Conservation (phyloP, 192 early-diverging fungal species). For the Entomortierella lignicola region DNA sequence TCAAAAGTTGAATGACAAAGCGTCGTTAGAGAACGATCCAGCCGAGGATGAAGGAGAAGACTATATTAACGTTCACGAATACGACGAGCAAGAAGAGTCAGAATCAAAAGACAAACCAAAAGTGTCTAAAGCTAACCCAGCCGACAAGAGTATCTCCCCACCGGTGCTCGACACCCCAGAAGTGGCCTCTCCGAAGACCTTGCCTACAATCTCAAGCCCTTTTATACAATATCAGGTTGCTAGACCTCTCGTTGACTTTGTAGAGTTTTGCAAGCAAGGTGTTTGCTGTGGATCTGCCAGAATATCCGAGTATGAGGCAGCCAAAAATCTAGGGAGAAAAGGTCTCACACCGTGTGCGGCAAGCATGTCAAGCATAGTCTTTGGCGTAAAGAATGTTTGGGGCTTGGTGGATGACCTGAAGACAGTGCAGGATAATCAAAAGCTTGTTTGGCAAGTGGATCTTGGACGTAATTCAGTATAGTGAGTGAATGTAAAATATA, state of each 20-base stretch:
- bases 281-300: slow-evolving; percentile 37
- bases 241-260: slow-evolving; percentile 12
- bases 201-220: not conserved
- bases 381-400: slow-evolving; percentile 38
- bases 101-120: not conserved
- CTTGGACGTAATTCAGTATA: slow-evolving; percentile 8
- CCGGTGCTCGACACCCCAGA: not conserved
- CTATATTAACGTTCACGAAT: slow-evolving; percentile 43
- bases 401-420: slow-evolving; percentile 6
- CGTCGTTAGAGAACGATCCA: not conserved
- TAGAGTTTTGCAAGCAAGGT: slow-evolving; percentile 42
- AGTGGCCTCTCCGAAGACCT: not conserved
- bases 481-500: not conserved
- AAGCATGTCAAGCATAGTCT: slow-evolving; percentile 39
- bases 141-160: not conserved
- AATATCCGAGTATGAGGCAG: not conserved
- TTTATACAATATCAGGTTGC: not conserved
- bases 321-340: not conserved
- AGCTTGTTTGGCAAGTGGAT: slow-evolving; percentile 47
- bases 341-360: slow-evolving; percentile 40
- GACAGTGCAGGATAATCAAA: slow-evolving; percentile 11
- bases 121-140: not conserved
- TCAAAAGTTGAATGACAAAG: not conserved
- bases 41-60: slow-evolving; percentile 1
- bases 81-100: slow-evolving; percentile 15